Evolutionary conservation across 2,329 filamentous ascomycete genomes (phyloP).

Genomic region (Capronia americana): DNA sequence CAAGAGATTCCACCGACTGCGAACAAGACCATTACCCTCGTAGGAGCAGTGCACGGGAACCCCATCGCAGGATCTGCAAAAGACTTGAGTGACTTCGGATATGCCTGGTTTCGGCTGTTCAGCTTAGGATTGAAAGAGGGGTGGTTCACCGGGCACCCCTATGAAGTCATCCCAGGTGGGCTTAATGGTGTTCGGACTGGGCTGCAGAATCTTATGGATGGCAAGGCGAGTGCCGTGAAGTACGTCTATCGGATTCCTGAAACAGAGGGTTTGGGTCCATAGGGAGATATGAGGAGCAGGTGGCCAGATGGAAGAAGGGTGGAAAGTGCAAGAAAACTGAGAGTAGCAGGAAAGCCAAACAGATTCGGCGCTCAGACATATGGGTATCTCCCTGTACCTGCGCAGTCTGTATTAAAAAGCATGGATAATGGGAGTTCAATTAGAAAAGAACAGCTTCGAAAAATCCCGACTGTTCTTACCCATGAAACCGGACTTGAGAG

Average conservation of each 20-base stretch:
- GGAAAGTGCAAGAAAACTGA: not conserved
- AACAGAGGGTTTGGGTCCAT: not conserved
- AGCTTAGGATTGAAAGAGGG: constrained; percentile 56
- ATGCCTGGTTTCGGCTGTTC: constrained; percentile 54
- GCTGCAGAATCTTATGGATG: constrained; percentile 62
- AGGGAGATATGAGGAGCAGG: not conserved
- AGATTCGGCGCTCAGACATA: not conserved
- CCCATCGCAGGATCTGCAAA: not conserved
- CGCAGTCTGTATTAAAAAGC: not conserved
- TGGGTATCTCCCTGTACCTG: not conserved
- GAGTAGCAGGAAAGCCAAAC: not conserved
- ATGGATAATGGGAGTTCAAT: no score
- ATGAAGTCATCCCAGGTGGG: constrained; percentile 60
- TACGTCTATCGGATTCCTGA: constrained; percentile 54
- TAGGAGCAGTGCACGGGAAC: not conserved
- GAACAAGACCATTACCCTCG: constrained; percentile 5
- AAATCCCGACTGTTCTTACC: not conserved
- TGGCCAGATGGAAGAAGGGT: not conserved
- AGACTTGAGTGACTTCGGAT: constrained; percentile 50
- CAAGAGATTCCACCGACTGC: constrained; percentile 5
- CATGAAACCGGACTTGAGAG: no score
- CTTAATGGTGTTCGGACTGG: constrained; percentile 61
- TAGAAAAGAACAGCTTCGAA: not conserved
- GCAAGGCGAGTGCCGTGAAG: constrained; percentile 68
- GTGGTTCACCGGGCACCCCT: constrained; percentile 58